Base-by-base conservation (phyloP, 176 grass and related monocot genomes). In the Phragmites australis region DNA sequence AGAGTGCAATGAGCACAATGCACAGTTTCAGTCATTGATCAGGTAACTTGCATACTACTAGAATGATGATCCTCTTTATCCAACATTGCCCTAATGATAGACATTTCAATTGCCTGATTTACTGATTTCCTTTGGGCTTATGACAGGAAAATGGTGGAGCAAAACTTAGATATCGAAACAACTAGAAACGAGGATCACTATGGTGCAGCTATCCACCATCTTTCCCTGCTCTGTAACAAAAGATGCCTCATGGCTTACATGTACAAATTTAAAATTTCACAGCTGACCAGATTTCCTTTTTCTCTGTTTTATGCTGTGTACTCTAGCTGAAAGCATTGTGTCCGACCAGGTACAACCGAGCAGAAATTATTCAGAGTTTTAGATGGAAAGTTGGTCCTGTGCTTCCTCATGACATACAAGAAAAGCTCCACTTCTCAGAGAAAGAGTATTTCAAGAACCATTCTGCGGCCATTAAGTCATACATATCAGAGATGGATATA, bases 181-280 rank as follows among this genome's bases (percentile, higher is more conserved):
- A 89, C 90, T 29, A 88, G 90, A 93, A 95, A 95, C 0, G 86
- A 99, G 63, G 92, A 99, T 61, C 96, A 99, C 78, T 99, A 90
- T 67, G 92, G 96, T 37, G 92, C 92, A 40, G 92, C 91, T 69
- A 91, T 95, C 42, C 96, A 95, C 62, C 92, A 95, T 78, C 96
- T 99, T 84, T 94, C 96, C 44, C 86, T 95, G 63, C 90, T 90
- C 70, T 92, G 86, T 80, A 95, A 98, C 77, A 98, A 98, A 91
- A 92, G 92, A 88, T 91, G 95, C 57, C 95, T 94, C 63, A 94
- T 98, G 90, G 90, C 92, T 86, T 98, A 98, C 81, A 86, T 94
- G 95, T 94, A 97, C 64, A 78, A 2, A 49, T 47, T 50, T 82
- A 13, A 45, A 63, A 37, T 18, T 57, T 83, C 49, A 63, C 39